Evolutionary conservation across 768 basidiomycete species (phyloP), one percentile per base, ranked within the genome.

Genomic region (Collybia nuda): DNA sequence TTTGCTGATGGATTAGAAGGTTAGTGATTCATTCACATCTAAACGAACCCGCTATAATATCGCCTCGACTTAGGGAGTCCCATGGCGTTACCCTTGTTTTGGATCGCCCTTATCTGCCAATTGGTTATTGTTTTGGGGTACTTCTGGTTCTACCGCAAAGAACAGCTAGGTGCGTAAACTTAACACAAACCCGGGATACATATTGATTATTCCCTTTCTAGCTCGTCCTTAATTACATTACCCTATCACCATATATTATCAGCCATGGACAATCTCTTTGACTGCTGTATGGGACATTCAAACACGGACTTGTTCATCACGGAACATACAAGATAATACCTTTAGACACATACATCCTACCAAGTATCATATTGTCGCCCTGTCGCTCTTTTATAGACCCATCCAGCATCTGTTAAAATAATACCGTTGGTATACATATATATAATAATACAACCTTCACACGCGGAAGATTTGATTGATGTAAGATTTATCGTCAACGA

Each of bases 91-190:
- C 85, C 90, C 48, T 78, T 89, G 40, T 96, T 96, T 77, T 96
- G 93, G 93, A 69, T 94, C 44, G 91, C 90, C 40, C 73, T 90
- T 48, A 59, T 83, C 6, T 89, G 84, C 64, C 90, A 93, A 64
- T 62, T 96, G 47, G 67, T 93, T 57, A 93, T 96, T 62, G 91
- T 95, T 51, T 68, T 86, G 53, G 93, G 93, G 18, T 96, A 96
- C 73, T 93, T 94, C 76, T 90, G 90, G 90, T 95, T 96, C 82
- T 96, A 95, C 71, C 85, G 93, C 67, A 93, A 92, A 72, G 93
- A 96, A 70, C 93, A 96, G 66, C 81, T 96, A 53, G 69, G 88
- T 89, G 64, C 46, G 88, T 76, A 22, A 40, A n/a, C 11, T 21
- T 44, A 26, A n/a, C 12, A 5, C 12, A 3, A 32, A 32, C 12